These are phyloP conservation scores for Peronospora tabacina DNA, from an alignment of 352 stramenopile genomes.

Conservation along the genomic window DNA sequence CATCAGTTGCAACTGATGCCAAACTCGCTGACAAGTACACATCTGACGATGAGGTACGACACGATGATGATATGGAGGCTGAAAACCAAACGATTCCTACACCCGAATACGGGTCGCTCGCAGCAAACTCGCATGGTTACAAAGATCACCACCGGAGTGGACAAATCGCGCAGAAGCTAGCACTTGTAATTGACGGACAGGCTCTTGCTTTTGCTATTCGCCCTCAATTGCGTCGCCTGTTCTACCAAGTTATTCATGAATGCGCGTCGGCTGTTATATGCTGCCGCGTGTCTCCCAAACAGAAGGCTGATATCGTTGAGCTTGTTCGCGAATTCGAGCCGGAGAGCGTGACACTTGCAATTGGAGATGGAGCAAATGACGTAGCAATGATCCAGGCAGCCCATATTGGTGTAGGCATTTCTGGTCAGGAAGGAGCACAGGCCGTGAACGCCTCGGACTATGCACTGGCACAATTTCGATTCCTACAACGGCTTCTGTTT, in stretches of 20 bases:
- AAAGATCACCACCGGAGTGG: constrained; percentile 1
- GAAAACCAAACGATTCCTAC: constrained; percentile 13
- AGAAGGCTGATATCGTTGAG: constrained; percentile 81
- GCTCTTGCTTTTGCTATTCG: constrained; percentile 73
- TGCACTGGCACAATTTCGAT: constrained; percentile 90
- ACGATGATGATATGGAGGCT: constrained; percentile 14
- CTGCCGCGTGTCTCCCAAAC: constrained; percentile 82
- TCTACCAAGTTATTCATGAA: constrained; percentile 63
- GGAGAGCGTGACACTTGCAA: constrained; percentile 81
- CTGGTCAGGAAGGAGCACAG: constrained; percentile 87
- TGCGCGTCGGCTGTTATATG: constrained; percentile 78
- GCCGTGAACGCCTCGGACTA: constrained; percentile 92
- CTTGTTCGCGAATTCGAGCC: constrained; percentile 65
- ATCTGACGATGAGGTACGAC: constrained; percentile 18
- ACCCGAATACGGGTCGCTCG: constrained; percentile 25
- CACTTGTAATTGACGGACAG: constrained; percentile 91
- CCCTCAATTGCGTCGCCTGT: constrained; percentile 38
- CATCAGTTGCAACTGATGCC: constrained; percentile 25
- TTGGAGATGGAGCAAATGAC: constrained; percentile 95
- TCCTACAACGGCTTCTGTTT: constrained; percentile 87
- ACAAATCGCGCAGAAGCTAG: constrained; percentile 20
- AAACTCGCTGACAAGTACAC: constrained; percentile 14
- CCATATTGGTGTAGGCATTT: constrained; percentile 90
- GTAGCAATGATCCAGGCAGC: constrained; percentile 93
- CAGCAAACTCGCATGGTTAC: constrained; percentile 7